Evolutionary conservation across 139 green algal species (phyloP).

Genomic region (Nannochloris sp.): DNA sequence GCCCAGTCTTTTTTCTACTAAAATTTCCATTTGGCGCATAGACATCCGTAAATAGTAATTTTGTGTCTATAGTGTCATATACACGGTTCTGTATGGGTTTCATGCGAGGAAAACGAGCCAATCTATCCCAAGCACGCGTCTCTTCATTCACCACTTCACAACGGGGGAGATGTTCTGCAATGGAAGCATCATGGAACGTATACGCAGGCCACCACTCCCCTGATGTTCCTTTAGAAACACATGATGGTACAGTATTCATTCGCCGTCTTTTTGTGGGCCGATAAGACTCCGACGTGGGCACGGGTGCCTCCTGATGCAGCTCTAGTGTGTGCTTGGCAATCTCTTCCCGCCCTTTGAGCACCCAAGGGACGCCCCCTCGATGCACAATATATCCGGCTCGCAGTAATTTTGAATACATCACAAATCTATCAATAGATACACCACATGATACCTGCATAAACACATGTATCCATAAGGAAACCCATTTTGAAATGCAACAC

Average conservation of each 20-base stretch:
- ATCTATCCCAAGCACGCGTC: neutral
- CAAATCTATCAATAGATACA: conserved; percentile 9
- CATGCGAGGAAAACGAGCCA: neutral
- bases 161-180: neutral
- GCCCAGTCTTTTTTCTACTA: conserved; percentile 11
- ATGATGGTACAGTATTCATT: too few species aligned
- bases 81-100: neutral
- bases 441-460: neutral
- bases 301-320: too few species aligned
- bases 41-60: conserved; percentile 21
- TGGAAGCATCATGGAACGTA: neutral
- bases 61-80: neutral
- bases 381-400: conserved; percentile 30
- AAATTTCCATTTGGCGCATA: conserved; percentile 21
- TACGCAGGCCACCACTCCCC: neutral
- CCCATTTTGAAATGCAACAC: neutral
- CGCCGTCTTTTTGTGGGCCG: too few species aligned
- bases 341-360: neutral
- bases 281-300: too few species aligned
- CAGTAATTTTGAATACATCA: conserved; percentile 29
- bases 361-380: neutral
- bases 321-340: too few species aligned
- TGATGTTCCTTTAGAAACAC: too few species aligned
- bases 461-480: neutral
- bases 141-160: neutral